Percentiles rank a stretch among this genome's conserved stretches.
These are phyloP conservation scores for Cylindrotheca fusiformis DNA, from an alignment of 108 stramenopile species.

Conservation along the genomic window DNA sequence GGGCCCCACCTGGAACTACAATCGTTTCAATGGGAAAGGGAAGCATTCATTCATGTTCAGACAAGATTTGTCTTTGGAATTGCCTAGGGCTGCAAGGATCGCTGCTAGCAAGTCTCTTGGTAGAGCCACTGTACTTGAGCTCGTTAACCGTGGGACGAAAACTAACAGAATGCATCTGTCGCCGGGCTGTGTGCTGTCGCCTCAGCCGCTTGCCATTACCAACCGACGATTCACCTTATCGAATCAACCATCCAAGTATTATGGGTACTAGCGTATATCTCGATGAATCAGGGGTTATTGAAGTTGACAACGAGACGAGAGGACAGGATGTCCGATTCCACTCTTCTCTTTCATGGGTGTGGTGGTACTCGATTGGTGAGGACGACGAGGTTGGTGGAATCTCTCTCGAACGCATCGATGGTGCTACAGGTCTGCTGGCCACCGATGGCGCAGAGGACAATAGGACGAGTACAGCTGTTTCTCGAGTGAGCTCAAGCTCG, in stretches of 20 bases:
- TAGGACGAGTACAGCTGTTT: background rate
- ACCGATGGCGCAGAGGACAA: background rate
- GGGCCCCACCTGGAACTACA: constrained; percentile 86
- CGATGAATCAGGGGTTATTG: constrained; percentile 59
- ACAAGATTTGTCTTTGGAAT: constrained; percentile 85
- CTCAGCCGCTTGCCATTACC: constrained; percentile 1
- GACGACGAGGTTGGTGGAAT: background rate
- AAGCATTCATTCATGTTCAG: constrained; percentile 44
- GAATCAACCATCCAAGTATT: constrained; percentile 67
- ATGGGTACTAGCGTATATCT: constrained; percentile 85
- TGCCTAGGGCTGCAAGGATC: constrained; percentile 80
- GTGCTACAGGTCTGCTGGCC: constrained; percentile 12
- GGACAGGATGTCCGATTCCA: constrained; percentile 85
- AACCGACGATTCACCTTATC: constrained; percentile 9
- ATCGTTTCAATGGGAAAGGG: constrained; percentile 35
- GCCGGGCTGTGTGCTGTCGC: constrained; percentile 83
- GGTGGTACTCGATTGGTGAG: constrained; percentile 49
- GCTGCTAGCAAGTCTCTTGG: constrained; percentile 56
- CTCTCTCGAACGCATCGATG: constrained; percentile 23
- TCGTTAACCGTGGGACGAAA: constrained; percentile 83
- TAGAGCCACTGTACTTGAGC: constrained; percentile 50
- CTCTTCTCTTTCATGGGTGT: constrained; percentile 59
- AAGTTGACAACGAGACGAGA: constrained; percentile 26
- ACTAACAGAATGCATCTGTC: constrained; percentile 57
- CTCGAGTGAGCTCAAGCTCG: constrained; percentile 11